A percentile compares a stretch with the other conserved stretches of the same genome.
phyloP scores from a whole-genome alignment of 208 protist species.

The Naegleria lovaniensis region DNA sequence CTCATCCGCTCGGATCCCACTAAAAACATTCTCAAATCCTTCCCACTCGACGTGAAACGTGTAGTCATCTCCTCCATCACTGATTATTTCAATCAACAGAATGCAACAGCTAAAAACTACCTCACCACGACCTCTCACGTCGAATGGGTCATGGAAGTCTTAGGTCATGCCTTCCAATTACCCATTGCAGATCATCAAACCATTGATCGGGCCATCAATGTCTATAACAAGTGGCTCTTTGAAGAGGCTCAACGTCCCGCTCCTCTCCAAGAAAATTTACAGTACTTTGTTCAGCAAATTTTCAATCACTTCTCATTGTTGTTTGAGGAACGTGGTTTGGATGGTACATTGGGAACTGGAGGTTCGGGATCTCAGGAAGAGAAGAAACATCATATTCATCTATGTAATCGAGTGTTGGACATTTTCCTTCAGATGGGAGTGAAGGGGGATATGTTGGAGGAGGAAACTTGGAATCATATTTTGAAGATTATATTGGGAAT shows the following conservation, averaged over 20 bases:
- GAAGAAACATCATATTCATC: slow-evolving; percentile 19
- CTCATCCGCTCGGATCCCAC: neutral
- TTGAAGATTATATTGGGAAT: slow-evolving; percentile 29
- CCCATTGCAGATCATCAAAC: slow-evolving; percentile 28
- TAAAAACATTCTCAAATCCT: slow-evolving; percentile 16
- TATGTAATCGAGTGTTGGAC: slow-evolving; percentile 28
- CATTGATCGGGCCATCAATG: slow-evolving; percentile 24
- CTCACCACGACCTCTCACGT: slow-evolving; percentile 13
- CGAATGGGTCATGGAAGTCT: slow-evolving; percentile 27
- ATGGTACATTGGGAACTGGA: neutral
- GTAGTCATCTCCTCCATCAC: neutral
- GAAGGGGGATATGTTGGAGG: slow-evolving; percentile 6
- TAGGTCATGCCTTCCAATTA: slow-evolving; percentile 26
- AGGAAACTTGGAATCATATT: slow-evolving; percentile 30
- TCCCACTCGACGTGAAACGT: neutral
- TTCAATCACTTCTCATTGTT: slow-evolving; percentile 30
- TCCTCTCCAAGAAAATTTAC: slow-evolving; percentile 1
- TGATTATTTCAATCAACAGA: neutral
- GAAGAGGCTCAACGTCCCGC: slow-evolving; percentile 3
- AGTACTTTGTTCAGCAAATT: slow-evolving; percentile 21
- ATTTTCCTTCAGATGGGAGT: slow-evolving; percentile 27
- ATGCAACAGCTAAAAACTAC: neutral
- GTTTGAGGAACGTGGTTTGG: slow-evolving; percentile 26
- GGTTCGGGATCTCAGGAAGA: neutral
- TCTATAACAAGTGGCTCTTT: slow-evolving; percentile 29